Evolutionary conservation across 2,329 filamentous ascomycete species (phyloP).

Genomic region (Helminthosporium solani): DNA sequence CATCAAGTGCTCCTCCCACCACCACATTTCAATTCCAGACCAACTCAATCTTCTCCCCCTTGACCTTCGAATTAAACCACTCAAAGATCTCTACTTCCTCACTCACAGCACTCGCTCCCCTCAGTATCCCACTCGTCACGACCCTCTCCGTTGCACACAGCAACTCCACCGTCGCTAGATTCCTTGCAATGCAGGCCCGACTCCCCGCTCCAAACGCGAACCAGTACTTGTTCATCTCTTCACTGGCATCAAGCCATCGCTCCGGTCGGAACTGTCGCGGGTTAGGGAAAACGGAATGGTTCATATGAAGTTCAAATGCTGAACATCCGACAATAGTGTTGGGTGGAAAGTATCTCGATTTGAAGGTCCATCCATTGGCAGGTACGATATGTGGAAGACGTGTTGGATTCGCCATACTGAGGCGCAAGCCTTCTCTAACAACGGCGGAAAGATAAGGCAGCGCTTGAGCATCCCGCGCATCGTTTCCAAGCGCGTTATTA

Average conservation of each 20-base stretch:
- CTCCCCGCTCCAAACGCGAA: slow-evolving; percentile 36
- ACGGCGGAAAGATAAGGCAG: slow-evolving; percentile 50
- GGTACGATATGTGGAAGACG: slow-evolving; percentile 34
- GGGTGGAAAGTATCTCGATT: slow-evolving; percentile 24
- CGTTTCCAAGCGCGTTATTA: slow-evolving; percentile 12
- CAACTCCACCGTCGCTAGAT: slow-evolving; percentile 32
- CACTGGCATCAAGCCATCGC: slow-evolving; percentile 34
- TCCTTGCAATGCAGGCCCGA: slow-evolving; percentile 35
- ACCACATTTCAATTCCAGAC: slow-evolving; percentile 19
- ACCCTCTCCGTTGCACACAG: slow-evolving; percentile 42
- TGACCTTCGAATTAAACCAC: slow-evolving; percentile 58
- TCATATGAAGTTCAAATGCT: slow-evolving; percentile 30
- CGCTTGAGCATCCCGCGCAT: slow-evolving; percentile 20
- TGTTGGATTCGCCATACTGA: slow-evolving; percentile 45
- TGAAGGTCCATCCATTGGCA: slow-evolving; percentile 27
- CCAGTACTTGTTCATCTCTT: slow-evolving; percentile 36
- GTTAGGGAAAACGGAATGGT: slow-evolving; percentile 19
- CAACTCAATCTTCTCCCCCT: slow-evolving; percentile 50
- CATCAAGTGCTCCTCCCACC: too few species aligned
- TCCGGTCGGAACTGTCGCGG: slow-evolving; percentile 24
- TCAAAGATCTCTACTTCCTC: slow-evolving; percentile 52
- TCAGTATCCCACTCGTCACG: slow-evolving; percentile 47
- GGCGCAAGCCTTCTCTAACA: slow-evolving; percentile 49
- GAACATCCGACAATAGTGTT: slow-evolving; percentile 29
- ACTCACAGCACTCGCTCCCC: slow-evolving; percentile 45